A percentile compares a stretch with the other conserved stretches of the same genome.
These are phyloP conservation scores for Lojkania enalia DNA, from an alignment of 2,329 filamentous ascomycete species.

Conservation along the genomic window DNA sequence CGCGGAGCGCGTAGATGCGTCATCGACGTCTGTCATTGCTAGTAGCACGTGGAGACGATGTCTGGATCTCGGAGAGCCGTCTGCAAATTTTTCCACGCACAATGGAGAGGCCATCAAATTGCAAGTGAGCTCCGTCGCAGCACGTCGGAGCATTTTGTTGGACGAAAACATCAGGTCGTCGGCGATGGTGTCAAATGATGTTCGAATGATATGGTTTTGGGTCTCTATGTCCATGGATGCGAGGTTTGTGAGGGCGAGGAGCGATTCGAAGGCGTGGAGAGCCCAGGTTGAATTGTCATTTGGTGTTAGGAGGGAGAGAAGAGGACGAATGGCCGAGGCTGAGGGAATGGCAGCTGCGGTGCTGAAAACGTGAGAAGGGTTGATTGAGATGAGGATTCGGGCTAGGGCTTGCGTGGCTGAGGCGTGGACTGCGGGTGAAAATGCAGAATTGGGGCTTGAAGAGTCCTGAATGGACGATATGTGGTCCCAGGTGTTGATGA, in stretches of 20 bases:
- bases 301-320: slow-evolving; percentile 72
- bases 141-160: slow-evolving; percentile 77
- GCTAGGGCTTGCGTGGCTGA: slow-evolving; percentile 79
- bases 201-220: slow-evolving; percentile 70
- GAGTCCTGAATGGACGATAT: slow-evolving; percentile 47
- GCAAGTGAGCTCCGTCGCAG: slow-evolving; percentile 85
- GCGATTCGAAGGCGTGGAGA: slow-evolving; percentile 83
- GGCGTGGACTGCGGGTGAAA: slow-evolving; percentile 42
- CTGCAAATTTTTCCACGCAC: slow-evolving; percentile 70
- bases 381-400: slow-evolving; percentile 82
- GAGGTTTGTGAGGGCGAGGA: slow-evolving; percentile 92
- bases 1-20: slow-evolving; percentile 75
- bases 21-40: slow-evolving; percentile 84
- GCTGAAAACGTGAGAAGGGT: slow-evolving; percentile 83
- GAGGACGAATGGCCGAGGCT: slow-evolving; percentile 78
- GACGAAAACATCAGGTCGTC: slow-evolving; percentile 82
- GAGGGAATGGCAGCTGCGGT: slow-evolving; percentile 70
- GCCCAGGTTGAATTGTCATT: slow-evolving; percentile 65
- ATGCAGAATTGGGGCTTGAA: slow-evolving; percentile 44
- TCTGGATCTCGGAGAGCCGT: slow-evolving; percentile 66
- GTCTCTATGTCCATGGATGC: slow-evolving; percentile 71
- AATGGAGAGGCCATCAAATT: slow-evolving; percentile 77
- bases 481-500: slow-evolving; percentile 71
- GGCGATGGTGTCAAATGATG: slow-evolving; percentile 68
- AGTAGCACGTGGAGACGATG: slow-evolving; percentile 81